Conservation (phyloP, 2,329 filamentous ascomycete genomes). For the Aspergillus sp. region DNA sequence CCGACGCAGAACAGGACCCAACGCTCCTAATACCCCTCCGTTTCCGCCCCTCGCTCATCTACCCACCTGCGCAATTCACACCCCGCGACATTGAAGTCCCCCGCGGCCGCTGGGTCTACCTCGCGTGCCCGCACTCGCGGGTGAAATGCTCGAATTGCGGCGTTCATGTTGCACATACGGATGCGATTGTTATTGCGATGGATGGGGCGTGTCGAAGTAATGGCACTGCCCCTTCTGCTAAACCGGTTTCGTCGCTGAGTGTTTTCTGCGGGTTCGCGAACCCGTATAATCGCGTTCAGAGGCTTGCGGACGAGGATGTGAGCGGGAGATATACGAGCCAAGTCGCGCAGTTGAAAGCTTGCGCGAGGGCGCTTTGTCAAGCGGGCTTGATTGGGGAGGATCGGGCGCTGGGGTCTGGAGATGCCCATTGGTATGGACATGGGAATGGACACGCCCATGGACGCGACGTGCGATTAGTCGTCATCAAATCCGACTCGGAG, state of each 20-base stretch:
- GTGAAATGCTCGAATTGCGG: neutral
- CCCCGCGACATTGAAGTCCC: neutral
- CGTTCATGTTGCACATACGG: neutral
- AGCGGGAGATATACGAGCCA: neutral
- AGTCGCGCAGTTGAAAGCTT: neutral
- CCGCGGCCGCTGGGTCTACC: neutral
- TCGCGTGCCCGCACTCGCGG: neutral
- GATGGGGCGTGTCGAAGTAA: neutral
- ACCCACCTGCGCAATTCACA: neutral
- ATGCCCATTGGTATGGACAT: too few relatives aligned
- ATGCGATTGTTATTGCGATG: neutral
- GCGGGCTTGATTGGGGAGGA: neutral
- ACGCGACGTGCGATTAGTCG: neutral
- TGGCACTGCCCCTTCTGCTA: too few relatives aligned
- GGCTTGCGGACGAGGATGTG: neutral
- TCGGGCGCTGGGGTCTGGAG: neutral
- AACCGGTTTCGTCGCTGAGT: neutral
- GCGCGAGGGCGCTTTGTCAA: neutral
- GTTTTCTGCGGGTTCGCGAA: neutral
- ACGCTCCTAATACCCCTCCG: neutral
- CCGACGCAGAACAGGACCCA: neutral
- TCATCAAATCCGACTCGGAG: neutral
- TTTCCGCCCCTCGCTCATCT: neutral
- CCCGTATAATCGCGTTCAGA: neutral
- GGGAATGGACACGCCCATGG: too few relatives aligned